A percentile compares a stretch with the other conserved stretches of the same genome.
Conservation (phyloP, 768 basidiomycete species). For the Gyrodon lividus region DNA sequence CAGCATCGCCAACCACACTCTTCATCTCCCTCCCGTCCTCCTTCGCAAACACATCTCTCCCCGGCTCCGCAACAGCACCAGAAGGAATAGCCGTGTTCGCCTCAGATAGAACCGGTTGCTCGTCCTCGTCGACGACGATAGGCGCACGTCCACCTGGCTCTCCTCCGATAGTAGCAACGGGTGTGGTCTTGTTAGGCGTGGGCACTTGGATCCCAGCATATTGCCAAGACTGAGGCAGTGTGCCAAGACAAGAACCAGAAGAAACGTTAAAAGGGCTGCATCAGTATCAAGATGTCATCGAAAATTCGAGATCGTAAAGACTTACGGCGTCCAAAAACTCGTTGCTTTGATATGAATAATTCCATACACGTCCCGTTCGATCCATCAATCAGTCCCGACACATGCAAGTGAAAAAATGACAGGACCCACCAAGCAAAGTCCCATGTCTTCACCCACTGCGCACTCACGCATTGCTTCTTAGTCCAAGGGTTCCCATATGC, state of each 20-base stretch:
- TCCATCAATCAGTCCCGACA: not conserved
- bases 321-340: constrained; percentile 71
- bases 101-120: constrained; percentile 11
- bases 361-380: not conserved
- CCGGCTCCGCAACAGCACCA: constrained; percentile 67
- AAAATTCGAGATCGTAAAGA: constrained; percentile 3
- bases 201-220: constrained; percentile 42
- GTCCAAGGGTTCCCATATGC: constrained; percentile 90
- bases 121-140: constrained; percentile 49
- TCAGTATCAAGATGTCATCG: not conserved
- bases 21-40: constrained; percentile 45
- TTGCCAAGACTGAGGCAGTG: constrained; percentile 49
- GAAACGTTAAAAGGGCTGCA: too few relatives aligned
- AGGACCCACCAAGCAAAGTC: constrained; percentile 82
- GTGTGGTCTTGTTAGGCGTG: constrained; percentile 39
- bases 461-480: constrained; percentile 65
- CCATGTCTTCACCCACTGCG: constrained; percentile 92
- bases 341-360: constrained; percentile 39
- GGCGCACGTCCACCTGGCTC: constrained; percentile 54
- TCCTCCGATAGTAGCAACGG: constrained; percentile 49
- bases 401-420: not conserved
- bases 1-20: constrained; percentile 33
- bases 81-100: constrained; percentile 40
- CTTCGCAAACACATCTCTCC: constrained; percentile 68
- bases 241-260: too few relatives aligned